Base-by-base conservation (phyloP, 2,329 filamentous ascomycete genomes). In the Penicillium hordei region DNA sequence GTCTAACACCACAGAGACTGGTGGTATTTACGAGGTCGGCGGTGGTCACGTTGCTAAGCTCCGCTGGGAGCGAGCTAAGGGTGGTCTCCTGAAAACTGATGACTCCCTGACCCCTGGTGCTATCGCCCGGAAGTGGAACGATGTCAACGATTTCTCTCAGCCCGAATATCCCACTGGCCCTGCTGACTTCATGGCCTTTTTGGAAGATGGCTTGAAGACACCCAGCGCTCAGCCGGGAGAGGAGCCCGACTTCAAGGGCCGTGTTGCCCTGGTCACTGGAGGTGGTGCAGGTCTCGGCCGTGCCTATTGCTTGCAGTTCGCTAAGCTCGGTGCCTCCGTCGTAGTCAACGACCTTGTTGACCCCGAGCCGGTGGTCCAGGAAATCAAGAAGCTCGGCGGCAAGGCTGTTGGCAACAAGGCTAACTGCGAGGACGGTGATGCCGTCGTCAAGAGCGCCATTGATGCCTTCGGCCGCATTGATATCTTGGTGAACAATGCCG, bases 291-390 rank as follows among this genome's bases (percentile, higher is more conserved):
- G 91, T 75, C 93, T 99, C 61, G 94, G 94, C 61, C 91, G 94
- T 55, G 87, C 90, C 52, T 99, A 99, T 79, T 88, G 86, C 69
- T 82, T 97, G 69, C 89, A 91, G 44, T 95, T 96, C 70, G 89
- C 90, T 66, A 93, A 91, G 78, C 82, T 87, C 59, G 91, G 91
- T 59, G 91, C 91, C 38, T 87, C 89, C 52, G 82, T 99, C 27
- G 93, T 97, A 34, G 91, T 99, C 68, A 99, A 99, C 78, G 94
- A 99, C 73, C 83, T 99, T n/a, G 85, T 88, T 49, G 89, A 97
- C 81, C 94, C 94, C 6, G 93, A 97, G 71, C 84, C 85, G 49
- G 91, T 95, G 38, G 94, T 97, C 39, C 84, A 89, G 68, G 94
- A 99, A 81, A 97, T 99, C 73, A 89, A 90, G 80, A 89, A 93